Percentiles rank a stretch among this genome's conserved stretches.
phyloP scores from a whole-genome alignment of 2,329 filamentous ascomycete genomes.

The Colletotrichum echinochloae region DNA sequence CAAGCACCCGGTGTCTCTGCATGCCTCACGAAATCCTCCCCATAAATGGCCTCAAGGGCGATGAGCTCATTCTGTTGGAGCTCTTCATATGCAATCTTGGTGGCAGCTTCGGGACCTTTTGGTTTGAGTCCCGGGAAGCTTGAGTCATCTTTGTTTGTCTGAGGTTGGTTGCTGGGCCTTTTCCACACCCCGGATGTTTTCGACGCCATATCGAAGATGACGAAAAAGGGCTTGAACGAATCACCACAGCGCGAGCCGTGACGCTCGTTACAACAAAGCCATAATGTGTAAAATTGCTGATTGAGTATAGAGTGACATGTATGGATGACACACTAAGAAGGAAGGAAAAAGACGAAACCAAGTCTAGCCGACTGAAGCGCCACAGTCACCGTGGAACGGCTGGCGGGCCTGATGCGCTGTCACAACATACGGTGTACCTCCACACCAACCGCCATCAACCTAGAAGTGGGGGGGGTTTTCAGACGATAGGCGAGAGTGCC shows the following conservation, averaged over 20 bases:
- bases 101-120: slow-evolving; percentile 54
- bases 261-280: slow-evolving; percentile 61
- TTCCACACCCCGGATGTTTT: slow-evolving; percentile 62
- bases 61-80: slow-evolving; percentile 90
- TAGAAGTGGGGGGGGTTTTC: slow-evolving; percentile 32
- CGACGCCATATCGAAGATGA: slow-evolving; percentile 60
- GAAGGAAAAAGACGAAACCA: slow-evolving; percentile 38
- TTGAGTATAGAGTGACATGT: slow-evolving; percentile 10
- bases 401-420: slow-evolving; percentile 34
- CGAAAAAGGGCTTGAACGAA: slow-evolving; percentile 44
- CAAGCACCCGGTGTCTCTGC: slow-evolving; percentile 80
- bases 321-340: slow-evolving; percentile 20
- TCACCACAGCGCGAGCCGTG: slow-evolving; percentile 66
- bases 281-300: slow-evolving; percentile 48
- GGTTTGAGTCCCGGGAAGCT: slow-evolving; percentile 65
- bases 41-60: slow-evolving; percentile 88
- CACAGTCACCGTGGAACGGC: slow-evolving; percentile 23
- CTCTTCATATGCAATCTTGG: slow-evolving; percentile 78
- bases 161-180: slow-evolving; percentile 56
- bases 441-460: slow-evolving; percentile 1
- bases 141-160: slow-evolving; percentile 57
- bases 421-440: slow-evolving; percentile 28
- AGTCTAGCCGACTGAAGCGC: slow-evolving; percentile 20
- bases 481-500: slow-evolving; percentile 20
- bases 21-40: slow-evolving; percentile 85